A percentile compares a stretch with the other conserved stretches of the same genome.
Conservation (phyloP, 805 yeast genomes). For the Jamesozyma spencerorum region DNA sequence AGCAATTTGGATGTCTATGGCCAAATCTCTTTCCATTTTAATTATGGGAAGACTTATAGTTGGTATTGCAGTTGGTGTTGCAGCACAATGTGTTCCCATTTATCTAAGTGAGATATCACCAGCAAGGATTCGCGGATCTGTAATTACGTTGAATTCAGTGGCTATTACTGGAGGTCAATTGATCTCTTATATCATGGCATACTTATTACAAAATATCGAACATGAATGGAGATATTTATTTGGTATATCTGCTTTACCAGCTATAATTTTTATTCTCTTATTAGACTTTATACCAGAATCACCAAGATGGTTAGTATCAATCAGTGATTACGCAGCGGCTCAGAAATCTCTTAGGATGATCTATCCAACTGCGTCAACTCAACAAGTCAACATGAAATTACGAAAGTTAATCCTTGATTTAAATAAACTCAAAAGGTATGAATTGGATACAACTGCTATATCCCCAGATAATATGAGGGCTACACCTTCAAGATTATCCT, state of each 20-base stretch:
- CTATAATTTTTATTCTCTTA: slow-evolving; percentile 31
- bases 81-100: slow-evolving; percentile 58
- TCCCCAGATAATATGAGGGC: neutral
- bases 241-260: slow-evolving; percentile 35
- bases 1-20: slow-evolving; percentile 41
- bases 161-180: slow-evolving; percentile 45
- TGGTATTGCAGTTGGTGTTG: slow-evolving; percentile 67
- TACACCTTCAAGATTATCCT: neutral
- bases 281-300: slow-evolving; percentile 43
- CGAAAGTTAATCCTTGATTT: slow-evolving; percentile 40
- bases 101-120: slow-evolving; percentile 47
- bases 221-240: slow-evolving; percentile 35
- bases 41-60: slow-evolving; percentile 51
- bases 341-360: slow-evolving; percentile 38
- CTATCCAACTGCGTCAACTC: slow-evolving; percentile 34
- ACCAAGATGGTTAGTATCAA: slow-evolving; percentile 37
- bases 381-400: slow-evolving; percentile 39
- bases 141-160: slow-evolving; percentile 33
- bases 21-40: slow-evolving; percentile 33
- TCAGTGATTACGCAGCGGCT: slow-evolving; percentile 29
- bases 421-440: slow-evolving; percentile 23
- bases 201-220: slow-evolving; percentile 17
- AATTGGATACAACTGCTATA: neutral
- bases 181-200: slow-evolving; percentile 35
- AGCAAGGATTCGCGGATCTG: slow-evolving; percentile 32